phyloP scores from a whole-genome alignment of 2,329 filamentous ascomycete species.

The Fusarium duplospermum region DNA sequence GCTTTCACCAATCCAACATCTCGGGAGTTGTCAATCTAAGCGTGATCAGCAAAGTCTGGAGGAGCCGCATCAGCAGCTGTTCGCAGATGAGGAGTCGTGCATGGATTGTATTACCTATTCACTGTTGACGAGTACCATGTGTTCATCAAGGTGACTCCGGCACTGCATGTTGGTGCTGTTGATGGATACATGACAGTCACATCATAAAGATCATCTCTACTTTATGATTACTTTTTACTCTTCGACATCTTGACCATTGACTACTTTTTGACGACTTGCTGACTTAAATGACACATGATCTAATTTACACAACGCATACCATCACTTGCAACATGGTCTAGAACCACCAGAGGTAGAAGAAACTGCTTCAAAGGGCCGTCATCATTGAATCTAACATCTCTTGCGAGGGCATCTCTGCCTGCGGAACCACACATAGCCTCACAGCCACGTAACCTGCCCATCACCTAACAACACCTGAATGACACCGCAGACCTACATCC shows the following conservation, averaged over 20 bases:
- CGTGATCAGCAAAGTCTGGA: background rate
- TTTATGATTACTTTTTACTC: background rate
- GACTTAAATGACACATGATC: background rate
- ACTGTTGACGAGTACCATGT: background rate
- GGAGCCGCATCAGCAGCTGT: background rate
- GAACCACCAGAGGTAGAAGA: background rate
- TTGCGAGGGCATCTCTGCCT: slow-evolving; percentile 13
- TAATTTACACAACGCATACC: background rate
- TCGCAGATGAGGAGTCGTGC: background rate
- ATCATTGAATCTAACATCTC: slow-evolving; percentile 31
- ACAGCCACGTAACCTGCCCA: slow-evolving; percentile 14
- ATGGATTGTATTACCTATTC: background rate
- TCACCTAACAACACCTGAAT: slow-evolving; percentile 9
- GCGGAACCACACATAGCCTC: slow-evolving; percentile 20
- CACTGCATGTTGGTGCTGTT: background rate
- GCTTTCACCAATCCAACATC: background rate
- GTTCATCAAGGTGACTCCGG: background rate
- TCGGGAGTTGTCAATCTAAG: background rate
- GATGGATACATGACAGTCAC: background rate
- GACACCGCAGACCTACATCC: slow-evolving; percentile 2
- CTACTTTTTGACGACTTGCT: background rate
- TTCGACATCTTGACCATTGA: background rate
- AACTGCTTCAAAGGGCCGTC: slow-evolving; percentile 20
- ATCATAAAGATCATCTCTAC: background rate
- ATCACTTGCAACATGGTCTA: background rate